A percentile compares a stretch with the other conserved stretches of the same genome.
phyloP scores from a whole-genome alignment of 345 rosid genomes.

The Erucastrum elatum region DNA sequence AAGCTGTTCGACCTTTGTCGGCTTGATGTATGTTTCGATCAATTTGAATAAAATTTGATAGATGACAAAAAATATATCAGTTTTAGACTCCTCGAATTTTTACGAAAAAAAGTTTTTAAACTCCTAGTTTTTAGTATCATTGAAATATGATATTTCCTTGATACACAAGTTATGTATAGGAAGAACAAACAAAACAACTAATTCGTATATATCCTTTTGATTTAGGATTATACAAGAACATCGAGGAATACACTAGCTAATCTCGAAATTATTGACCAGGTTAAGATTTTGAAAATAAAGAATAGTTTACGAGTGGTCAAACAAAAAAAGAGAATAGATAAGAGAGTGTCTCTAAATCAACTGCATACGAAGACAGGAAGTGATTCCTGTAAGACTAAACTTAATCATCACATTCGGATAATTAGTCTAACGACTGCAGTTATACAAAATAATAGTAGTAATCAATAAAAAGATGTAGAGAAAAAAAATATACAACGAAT shows the following conservation, averaged over 20 bases:
- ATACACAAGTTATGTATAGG: background rate
- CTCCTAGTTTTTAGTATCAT: background rate
- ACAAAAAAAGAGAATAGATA: no score
- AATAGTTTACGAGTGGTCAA: background rate
- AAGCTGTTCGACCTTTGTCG: no score
- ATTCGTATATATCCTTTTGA: background rate
- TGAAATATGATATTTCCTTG: background rate
- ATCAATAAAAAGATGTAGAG: background rate
- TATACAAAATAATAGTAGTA: background rate
- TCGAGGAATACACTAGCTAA: background rate
- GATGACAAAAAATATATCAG: background rate
- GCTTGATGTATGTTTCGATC: no score
- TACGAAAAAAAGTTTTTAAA: no score
- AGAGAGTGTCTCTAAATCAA: background rate
- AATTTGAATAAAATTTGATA: no score
- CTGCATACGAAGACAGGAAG: background rate
- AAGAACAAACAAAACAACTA: background rate
- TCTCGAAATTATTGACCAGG: background rate
- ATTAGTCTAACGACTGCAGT: conserved; percentile 1
- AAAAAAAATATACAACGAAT: background rate
- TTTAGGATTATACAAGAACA: background rate
- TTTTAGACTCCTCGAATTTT: background rate
- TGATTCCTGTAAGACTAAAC: background rate
- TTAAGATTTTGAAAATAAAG: background rate
- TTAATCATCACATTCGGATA: background rate